phyloP scores from a whole-genome alignment of 208 protist genomes.

The Herpetomonas tarakana region DNA sequence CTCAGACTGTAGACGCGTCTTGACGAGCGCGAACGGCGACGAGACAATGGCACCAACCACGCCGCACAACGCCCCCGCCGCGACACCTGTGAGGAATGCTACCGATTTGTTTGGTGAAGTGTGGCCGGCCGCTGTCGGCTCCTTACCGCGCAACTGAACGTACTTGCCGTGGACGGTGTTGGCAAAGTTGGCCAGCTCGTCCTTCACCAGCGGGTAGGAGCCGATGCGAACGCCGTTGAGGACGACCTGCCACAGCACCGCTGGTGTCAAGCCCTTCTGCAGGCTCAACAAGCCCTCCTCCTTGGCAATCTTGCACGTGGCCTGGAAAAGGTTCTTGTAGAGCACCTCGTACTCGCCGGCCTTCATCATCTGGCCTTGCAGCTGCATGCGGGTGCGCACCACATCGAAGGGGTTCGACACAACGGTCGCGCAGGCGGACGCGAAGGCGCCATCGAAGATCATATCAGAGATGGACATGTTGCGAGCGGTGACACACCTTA shows the following conservation, averaged over 20 bases:
- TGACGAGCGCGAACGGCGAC: conserved; percentile 62
- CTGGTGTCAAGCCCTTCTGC: conserved; percentile 43
- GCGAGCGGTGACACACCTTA: too few species aligned
- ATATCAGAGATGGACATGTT: conserved; percentile 38
- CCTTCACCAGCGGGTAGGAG: background rate
- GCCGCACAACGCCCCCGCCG: conserved; percentile 31
- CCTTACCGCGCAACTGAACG: background rate
- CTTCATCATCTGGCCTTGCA: conserved; percentile 57
- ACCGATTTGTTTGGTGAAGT: background rate
- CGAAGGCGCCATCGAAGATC: conserved; percentile 49
- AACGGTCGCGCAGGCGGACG: conserved; percentile 38
- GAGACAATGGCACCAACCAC: conserved; percentile 40
- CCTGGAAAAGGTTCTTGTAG: conserved; percentile 52
- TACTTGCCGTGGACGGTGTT: background rate
- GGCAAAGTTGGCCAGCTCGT: background rate
- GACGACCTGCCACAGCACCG: conserved; percentile 53
- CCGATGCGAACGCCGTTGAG: conserved; percentile 69
- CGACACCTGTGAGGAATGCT: conserved; percentile 11
- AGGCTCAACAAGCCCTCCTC: conserved; percentile 50
- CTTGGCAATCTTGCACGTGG: conserved; percentile 35
- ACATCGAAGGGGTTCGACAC: conserved; percentile 76
- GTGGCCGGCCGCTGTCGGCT: background rate
- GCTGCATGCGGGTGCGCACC: conserved; percentile 68
- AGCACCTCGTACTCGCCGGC: conserved; percentile 39
- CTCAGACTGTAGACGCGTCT: conserved; percentile 70